Base-by-base conservation (phyloP, 768 basidiomycete genomes). In the Trametes coccinea region DNA sequence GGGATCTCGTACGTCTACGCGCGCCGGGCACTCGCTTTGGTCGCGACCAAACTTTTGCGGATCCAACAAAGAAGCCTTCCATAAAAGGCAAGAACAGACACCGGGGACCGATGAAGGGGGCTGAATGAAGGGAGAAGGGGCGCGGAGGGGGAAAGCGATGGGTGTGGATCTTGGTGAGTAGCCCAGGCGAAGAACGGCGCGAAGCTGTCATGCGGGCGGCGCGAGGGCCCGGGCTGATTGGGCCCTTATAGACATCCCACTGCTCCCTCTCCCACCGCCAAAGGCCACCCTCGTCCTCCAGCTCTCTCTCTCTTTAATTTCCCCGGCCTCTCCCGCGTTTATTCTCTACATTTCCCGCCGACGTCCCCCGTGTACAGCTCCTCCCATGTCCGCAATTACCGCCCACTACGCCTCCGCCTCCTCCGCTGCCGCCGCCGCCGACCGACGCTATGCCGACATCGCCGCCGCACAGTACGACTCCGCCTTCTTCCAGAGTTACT, bases 331-430 rank as follows among this genome's bases (percentile, higher is more conserved):
- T 17, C 4, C 46, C 46, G 46, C 29, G 59, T 17, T 51, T 37
- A 40, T 37, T 37, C 11, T 37, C 34, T 22, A 22, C 22, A 22
- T 22, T 22, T 22, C 22, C 22, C 22, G 22, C 22, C 22, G 22
- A 22, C 22, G 22, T 22, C 22, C 22, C 22, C 22, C 22, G 22
- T 22, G 22, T 22, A 22, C 22, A 22, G 22, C 22, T 22, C 22
- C 22, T 22, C 45, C 37, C 59, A 61, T 59, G 60, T 59, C 63
- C 37, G 57, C 62, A 44, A 50, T 57, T 56, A 55, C 63, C 63
- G 56, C 59, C 59, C 58, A 56, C 54, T 57, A 53, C 52, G 2
- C 29, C 48, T 40, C 51, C 58, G 29, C 50, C 33, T 13, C 46
- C 59, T 16, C 52, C 53, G 43, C 49, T 44, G 29, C 54, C 51